Base-by-base conservation (phyloP, 2,329 filamentous ascomycete genomes). In the Bertia moriformis region DNA sequence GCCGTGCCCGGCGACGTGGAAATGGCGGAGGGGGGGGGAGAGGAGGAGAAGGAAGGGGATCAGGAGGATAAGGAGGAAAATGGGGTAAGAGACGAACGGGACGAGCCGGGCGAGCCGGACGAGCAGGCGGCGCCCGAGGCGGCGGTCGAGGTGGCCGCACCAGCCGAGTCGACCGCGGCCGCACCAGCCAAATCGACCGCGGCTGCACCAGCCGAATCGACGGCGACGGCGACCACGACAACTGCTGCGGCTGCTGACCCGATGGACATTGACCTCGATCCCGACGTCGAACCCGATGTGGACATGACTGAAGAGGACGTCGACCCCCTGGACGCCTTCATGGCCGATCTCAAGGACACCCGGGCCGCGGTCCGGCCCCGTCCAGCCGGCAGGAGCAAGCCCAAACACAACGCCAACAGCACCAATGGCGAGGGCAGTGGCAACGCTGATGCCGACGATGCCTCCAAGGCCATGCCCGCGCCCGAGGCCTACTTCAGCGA, bases 271-370 rank as follows among this genome's bases (percentile, higher is more conserved):
- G n/a, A n/a, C n/a, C n/a, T 36, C 40, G 4, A 39, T 30, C 29
- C 39, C 18, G n/a, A 37, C 42, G 18, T 56, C 61, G 20, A n/a
- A n/a, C n/a, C n/a, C n/a, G n/a, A n/a, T n/a, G 67, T 76, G 40
- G 78, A 86, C 40, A n/a, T n/a, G n/a, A n/a, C n/a, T n/a, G n/a
- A n/a, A n/a, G 84, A 87, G 36, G 75, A 84, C 20, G 62, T 91
- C 22, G 91, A 98, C 55, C 86, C 91, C 4, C 66, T 98, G 27
- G 91, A 98, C 61, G 89, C 87, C 14, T 98, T 93, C 62, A 98
- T 98, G 91, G 81, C 78, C 39, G 74, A 71, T 44, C 66, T 77
- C n/a, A 66, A 70, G 40, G 58, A n/a, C n/a, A n/a, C n/a, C n/a
- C n/a, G n/a, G n/a, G n/a, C n/a, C n/a, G n/a, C n/a, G n/a, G n/a